Base-by-base conservation (phyloP, 495 filamentous ascomycete genomes). In the Collariella sp. region DNA sequence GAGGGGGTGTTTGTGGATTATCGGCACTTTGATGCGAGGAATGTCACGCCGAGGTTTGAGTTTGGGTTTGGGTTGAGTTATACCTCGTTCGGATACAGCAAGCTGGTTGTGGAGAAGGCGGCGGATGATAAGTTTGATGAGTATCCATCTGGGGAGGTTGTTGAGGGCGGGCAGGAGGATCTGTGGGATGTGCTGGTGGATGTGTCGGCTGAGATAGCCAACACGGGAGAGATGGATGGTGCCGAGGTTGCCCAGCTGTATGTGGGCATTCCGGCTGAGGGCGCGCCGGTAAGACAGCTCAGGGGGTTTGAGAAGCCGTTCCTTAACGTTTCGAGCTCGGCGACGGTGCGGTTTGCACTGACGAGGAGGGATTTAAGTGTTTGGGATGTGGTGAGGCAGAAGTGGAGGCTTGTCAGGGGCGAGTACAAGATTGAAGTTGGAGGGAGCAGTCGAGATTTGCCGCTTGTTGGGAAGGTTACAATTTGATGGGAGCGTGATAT, bases 1-100 rank as follows among this genome's bases (percentile, higher is more conserved):
- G 83, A 87, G 60, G 81, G 80, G 7, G 67, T 85, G 0, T 79
- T 79, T 36, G 72, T 88, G 45, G 86, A 85, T 60, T 87, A 88
- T 55, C 76, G 82, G 19, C 74, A 79, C 50, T 87, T 88, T 50
- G 82, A 87, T 57, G 72, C 71, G 35, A 62, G 77, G 47, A 81
- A 84, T 54, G 78, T 87, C 57, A 74, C 70, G 1, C 83, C 84
- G 1, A 73, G 82, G 6, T 89, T 79, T 56, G 82, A 84, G 57
- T 89, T 89, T 57, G 87, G 47, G 19, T 69, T 73, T 35, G 74
- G 74, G 5, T 67, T 80, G 44, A 78, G 65, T 51, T 75, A 80
- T 51, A 75, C 70, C 3, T 68, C 68, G 18, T 76, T 75, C 50
- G 52, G 58, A 6, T 74, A 72, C 50, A 51, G 50, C 42, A 59